Percentiles rank a stretch among this genome's conserved stretches.
Evolutionary conservation across 2,329 filamentous ascomycete species (phyloP).

Genomic region (Pseudopyrenochaeta lycopersici): DNA sequence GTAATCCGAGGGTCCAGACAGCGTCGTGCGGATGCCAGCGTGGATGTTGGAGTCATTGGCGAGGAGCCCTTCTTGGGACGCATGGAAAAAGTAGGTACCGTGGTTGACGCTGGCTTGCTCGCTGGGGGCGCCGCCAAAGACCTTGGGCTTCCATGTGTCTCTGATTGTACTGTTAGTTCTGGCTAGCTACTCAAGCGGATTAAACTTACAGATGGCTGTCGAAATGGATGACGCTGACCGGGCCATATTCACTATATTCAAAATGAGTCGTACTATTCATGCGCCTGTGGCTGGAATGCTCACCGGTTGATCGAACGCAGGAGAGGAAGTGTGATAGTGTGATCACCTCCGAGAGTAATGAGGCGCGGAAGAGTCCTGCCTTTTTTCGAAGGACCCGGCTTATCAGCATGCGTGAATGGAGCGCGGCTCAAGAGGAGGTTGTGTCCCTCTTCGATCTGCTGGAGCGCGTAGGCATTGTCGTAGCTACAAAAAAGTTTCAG

Average conservation of each 20-base stretch:
- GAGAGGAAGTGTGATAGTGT: conserved; percentile 69
- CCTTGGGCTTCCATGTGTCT: conserved; percentile 79
- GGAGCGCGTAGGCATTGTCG: conserved; percentile 81
- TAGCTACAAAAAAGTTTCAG: conserved; percentile 61
- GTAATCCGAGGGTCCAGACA: conserved; percentile 81
- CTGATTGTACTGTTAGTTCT: conserved; percentile 16
- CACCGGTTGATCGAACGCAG: conserved; percentile 65
- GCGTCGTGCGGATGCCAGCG: conserved; percentile 83
- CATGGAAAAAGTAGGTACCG: conserved; percentile 90
- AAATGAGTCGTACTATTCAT: not conserved
- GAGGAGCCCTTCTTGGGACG: conserved; percentile 78
- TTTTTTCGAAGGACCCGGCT: conserved; percentile 73
- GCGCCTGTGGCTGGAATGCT: not conserved
- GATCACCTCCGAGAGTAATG: conserved; percentile 73
- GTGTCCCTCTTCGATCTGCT: conserved; percentile 88
- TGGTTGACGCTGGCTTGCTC: conserved; percentile 83
- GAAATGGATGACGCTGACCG: conserved; percentile 71
- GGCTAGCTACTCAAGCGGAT: conserved; percentile 16
- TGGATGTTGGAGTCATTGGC: conserved; percentile 87
- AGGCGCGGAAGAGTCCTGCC: conserved; percentile 81
- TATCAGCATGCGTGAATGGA: conserved; percentile 73
- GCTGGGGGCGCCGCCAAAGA: conserved; percentile 83
- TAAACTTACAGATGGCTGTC: conserved; percentile 65
- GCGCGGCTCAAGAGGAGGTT: conserved; percentile 75
- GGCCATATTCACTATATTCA: conserved; percentile 66